Conservation (phyloP, 1,284 basidiomycete species). For the Cryptococcus depauperatus region DNA sequence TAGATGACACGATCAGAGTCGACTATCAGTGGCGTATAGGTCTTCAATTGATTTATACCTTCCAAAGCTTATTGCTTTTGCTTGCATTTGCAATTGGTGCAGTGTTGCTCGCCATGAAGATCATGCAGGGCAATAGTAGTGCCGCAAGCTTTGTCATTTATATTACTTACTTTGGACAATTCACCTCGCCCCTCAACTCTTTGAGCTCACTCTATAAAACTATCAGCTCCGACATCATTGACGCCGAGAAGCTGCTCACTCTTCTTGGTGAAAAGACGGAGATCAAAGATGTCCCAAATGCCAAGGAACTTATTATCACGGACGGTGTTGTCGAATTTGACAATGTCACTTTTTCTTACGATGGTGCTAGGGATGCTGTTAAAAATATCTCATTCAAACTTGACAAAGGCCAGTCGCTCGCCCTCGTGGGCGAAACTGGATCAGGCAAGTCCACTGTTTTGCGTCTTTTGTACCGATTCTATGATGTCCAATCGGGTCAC, state of each 20-base stretch:
- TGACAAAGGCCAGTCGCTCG: constrained; percentile 89
- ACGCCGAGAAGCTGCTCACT: constrained; percentile 92
- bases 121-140: constrained; percentile 81
- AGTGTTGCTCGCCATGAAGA: constrained; percentile 86
- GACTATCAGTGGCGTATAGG: constrained; percentile 88
- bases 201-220: constrained; percentile 92
- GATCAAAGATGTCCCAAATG: constrained; percentile 60
- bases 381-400: constrained; percentile 77
- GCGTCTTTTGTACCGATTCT: constrained; percentile 88
- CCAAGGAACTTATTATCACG: constrained; percentile 61
- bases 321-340: constrained; percentile 90
- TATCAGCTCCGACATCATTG: constrained; percentile 83
- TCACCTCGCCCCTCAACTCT: constrained; percentile 90
- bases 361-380: constrained; percentile 81
- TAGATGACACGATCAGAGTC: constrained; percentile 79
- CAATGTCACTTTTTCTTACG: constrained; percentile 85
- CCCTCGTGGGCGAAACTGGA: constrained; percentile 91
- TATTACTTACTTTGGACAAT: constrained; percentile 92
- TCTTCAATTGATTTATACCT: constrained; percentile 82
- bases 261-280: constrained; percentile 77
- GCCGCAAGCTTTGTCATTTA: constrained; percentile 96
- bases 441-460: constrained; percentile 96
- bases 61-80: constrained; percentile 91
- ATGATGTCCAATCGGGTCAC: constrained; percentile 68
- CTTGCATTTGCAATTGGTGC: constrained; percentile 83